phyloP scores from a whole-genome alignment of 495 filamentous ascomycete species.

The Umbilicaria muhlenbergii region DNA sequence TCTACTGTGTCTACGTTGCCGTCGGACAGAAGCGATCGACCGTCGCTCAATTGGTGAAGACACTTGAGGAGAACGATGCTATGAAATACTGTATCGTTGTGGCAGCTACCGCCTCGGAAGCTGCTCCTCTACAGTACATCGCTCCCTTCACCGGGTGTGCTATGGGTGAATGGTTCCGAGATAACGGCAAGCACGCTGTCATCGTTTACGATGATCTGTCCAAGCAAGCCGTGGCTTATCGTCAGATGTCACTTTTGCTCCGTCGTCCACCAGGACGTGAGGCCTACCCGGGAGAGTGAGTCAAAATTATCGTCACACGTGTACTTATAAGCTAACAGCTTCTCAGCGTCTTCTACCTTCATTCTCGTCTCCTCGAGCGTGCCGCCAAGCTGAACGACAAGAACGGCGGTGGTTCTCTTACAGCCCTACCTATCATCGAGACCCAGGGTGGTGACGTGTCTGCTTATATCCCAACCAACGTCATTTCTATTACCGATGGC shows the following conservation, averaged over 20 bases:
- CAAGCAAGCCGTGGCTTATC: slow-evolving; percentile 98
- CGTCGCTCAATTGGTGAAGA: slow-evolving; percentile 97
- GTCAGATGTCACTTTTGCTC: slow-evolving; percentile 98
- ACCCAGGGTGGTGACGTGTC: slow-evolving; percentile 99
- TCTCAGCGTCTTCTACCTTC: slow-evolving; percentile 87
- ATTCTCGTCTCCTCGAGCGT: slow-evolving; percentile 98
- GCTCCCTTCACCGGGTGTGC: slow-evolving; percentile 81
- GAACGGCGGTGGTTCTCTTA: slow-evolving; percentile 90
- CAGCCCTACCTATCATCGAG: slow-evolving; percentile 96
- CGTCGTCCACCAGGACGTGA: slow-evolving; percentile 99
- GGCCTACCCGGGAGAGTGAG: slow-evolving; percentile 93
- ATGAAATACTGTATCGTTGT: slow-evolving; percentile 98
- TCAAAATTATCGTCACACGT: slow-evolving; percentile 2
- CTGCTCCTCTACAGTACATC: slow-evolving; percentile 84
- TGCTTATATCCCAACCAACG: slow-evolving; percentile 99
- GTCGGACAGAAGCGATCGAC: slow-evolving; percentile 99
- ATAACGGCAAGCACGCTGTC: slow-evolving; percentile 82
- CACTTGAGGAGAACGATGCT: slow-evolving; percentile 97
- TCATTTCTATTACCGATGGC: slow-evolving; percentile 99
- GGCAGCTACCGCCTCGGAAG: slow-evolving; percentile 95
- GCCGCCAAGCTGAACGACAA: slow-evolving; percentile 98
- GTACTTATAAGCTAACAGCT: slow-evolving; percentile 13
- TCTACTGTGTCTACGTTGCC: slow-evolving; percentile 98
- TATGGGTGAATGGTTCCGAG: slow-evolving; percentile 80
- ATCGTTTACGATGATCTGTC: slow-evolving; percentile 95